Conservation (phyloP, 768 basidiomycete species). For the Tricholoma hemisulphureum region DNA sequence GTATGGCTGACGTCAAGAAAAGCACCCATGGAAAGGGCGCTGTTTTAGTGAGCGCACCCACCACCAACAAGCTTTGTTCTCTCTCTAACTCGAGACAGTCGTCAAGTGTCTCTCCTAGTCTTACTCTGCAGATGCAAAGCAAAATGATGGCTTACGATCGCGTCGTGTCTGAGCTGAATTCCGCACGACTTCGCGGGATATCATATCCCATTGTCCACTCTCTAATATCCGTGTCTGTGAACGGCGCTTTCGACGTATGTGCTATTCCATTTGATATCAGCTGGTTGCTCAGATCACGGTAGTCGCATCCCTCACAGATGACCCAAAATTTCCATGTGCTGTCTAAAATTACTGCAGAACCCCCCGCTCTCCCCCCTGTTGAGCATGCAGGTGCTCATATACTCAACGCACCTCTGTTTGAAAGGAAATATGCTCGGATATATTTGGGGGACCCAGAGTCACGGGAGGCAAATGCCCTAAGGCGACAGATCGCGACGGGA, state of each 20-base stretch:
- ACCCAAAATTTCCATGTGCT: conserved; percentile 72
- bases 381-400: conserved; percentile 83
- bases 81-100: conserved; percentile 12
- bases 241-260: conserved; percentile 59
- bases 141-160: conserved; percentile 97
- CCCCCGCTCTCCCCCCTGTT: conserved; percentile 68
- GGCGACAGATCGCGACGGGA: conserved; percentile 75
- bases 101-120: conserved; percentile 46
- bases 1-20: conserved; percentile 60
- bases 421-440: conserved; percentile 77
- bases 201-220: conserved; percentile 77
- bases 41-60: conserved; percentile 26
- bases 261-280: neutral
- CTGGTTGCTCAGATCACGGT: neutral
- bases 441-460: conserved; percentile 71
- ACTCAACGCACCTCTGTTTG: conserved; percentile 73
- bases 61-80: neutral
- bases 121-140: conserved; percentile 79
- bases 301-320: conserved; percentile 58
- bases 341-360: conserved; percentile 73
- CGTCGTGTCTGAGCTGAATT: conserved; percentile 75
- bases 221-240: conserved; percentile 63
- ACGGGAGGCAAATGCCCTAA: conserved; percentile 61
- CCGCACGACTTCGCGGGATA: conserved; percentile 63
- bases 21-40: conserved; percentile 56